phyloP scores from a whole-genome alignment of 148 eudicot genomes.

The Nyssa sinensis region DNA sequence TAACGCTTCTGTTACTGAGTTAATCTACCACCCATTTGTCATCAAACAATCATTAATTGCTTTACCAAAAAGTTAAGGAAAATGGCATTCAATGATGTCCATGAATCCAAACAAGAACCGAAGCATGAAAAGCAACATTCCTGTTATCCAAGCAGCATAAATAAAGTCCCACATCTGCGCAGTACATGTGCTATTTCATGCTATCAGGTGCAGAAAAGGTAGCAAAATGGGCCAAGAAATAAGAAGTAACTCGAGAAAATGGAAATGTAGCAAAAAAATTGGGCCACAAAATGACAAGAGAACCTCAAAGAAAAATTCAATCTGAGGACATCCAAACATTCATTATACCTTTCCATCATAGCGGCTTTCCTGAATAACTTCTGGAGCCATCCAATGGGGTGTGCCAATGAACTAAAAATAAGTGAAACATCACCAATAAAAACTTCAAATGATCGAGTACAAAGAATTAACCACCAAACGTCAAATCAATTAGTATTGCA shows the following conservation, averaged over 20 bases:
- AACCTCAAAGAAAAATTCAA: background rate
- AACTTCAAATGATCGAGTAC: constrained; percentile 2
- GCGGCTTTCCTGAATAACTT: constrained; percentile 98
- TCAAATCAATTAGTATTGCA: background rate
- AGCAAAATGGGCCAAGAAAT: background rate
- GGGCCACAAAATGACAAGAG: too few relatives aligned
- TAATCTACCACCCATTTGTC: too few relatives aligned
- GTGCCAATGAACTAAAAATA: constrained; percentile 87
- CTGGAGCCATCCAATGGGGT: constrained; percentile 99
- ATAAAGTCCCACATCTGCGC: background rate
- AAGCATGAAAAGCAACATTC: background rate
- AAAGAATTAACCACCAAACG: constrained; percentile 1
- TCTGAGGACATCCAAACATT: background rate
- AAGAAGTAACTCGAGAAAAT: too few relatives aligned
- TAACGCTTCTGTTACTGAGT: background rate
- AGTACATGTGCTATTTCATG: background rate
- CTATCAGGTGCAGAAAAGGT: background rate
- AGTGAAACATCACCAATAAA: constrained; percentile 6
- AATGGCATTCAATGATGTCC: background rate
- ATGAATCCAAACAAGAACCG: background rate
- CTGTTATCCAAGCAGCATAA: background rate
- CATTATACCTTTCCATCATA: constrained; percentile 92
- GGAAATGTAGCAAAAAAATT: too few relatives aligned
- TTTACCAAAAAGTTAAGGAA: background rate
- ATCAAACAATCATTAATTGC: too few relatives aligned